Conservation (phyloP, 2,329 filamentous ascomycete genomes). For the Myrmaecium sp. region DNA sequence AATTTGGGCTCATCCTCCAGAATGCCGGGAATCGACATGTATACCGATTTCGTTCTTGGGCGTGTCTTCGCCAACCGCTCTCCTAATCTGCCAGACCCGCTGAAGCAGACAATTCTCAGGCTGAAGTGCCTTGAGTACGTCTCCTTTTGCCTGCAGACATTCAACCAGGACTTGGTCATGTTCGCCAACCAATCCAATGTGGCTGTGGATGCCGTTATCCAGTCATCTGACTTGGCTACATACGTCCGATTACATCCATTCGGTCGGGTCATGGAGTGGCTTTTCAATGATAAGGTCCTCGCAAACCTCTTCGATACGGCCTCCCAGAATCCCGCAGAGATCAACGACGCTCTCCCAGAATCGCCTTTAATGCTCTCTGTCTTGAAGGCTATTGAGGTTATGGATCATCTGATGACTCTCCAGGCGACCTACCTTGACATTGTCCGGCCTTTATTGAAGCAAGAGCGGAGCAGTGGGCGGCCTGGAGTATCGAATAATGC, state of each 20-base stretch:
- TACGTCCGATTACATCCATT: slow-evolving; percentile 89
- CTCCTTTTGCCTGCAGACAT: slow-evolving; percentile 58
- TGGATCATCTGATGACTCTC: slow-evolving; percentile 67
- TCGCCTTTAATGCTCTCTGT: slow-evolving; percentile 71
- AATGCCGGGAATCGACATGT: slow-evolving; percentile 75
- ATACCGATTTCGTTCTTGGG: slow-evolving; percentile 79
- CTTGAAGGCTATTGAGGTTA: slow-evolving; percentile 64
- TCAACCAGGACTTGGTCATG: slow-evolving; percentile 86
- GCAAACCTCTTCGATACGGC: slow-evolving; percentile 61
- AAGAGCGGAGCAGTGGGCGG: too few relatives aligned
- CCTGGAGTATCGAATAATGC: slow-evolving; percentile 62
- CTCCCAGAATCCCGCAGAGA: slow-evolving; percentile 55
- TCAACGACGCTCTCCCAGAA: slow-evolving; percentile 55
- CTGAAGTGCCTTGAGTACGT: slow-evolving; percentile 76
- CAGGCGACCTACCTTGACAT: slow-evolving; percentile 87
- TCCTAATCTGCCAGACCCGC: slow-evolving; percentile 39
- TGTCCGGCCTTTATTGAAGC: slow-evolving; percentile 47
- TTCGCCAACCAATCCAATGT: slow-evolving; percentile 67
- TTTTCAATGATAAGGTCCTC: slow-evolving; percentile 85
- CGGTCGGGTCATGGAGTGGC: slow-evolving; percentile 89
- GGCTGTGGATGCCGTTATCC: slow-evolving; percentile 57
- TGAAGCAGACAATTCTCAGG: slow-evolving; percentile 31
- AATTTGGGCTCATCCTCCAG: slow-evolving; percentile 61
- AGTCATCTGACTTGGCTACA: slow-evolving; percentile 53
- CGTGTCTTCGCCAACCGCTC: slow-evolving; percentile 54